Conservation (phyloP, 805 yeast genomes). For the Suhomyces emberorum region DNA sequence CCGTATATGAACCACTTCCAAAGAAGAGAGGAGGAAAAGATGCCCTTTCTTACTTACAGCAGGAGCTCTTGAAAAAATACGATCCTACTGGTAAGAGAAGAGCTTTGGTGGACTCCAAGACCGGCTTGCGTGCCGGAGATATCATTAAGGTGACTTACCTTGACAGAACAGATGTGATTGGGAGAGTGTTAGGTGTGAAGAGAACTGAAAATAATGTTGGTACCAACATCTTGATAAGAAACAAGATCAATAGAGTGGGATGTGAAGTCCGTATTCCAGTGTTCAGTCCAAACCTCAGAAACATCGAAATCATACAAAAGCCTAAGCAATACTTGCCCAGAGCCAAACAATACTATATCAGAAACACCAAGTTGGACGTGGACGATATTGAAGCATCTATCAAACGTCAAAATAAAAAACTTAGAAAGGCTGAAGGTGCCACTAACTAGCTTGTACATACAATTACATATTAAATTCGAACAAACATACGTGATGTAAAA, state of each 20-base stretch:
- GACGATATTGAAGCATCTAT: conserved; percentile 56
- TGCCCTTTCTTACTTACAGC: conserved; percentile 44
- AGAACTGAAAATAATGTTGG: conserved; percentile 59
- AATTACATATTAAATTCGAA: too few species aligned
- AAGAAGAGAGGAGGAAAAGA: conserved; percentile 44
- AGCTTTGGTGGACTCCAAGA: conserved; percentile 45
- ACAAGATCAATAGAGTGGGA: conserved; percentile 77
- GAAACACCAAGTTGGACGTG: conserved; percentile 74
- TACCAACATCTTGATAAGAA: conserved; percentile 76
- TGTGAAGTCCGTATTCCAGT: conserved; percentile 81
- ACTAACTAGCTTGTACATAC: conserved; percentile 5
- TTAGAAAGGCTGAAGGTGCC: conserved; percentile 8
- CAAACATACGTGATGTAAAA: too few species aligned
- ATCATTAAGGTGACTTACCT: conserved; percentile 70
- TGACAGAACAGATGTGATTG: conserved; percentile 67
- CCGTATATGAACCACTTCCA: conserved; percentile 51
- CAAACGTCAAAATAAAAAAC: conserved; percentile 18
- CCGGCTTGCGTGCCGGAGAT: conserved; percentile 74
- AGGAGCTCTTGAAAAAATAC: conserved; percentile 52
- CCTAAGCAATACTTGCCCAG: conserved; percentile 69
- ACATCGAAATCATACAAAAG: conserved; percentile 74
- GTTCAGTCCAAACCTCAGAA: conserved; percentile 72
- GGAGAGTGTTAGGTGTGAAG: conserved; percentile 75
- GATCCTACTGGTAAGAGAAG: conserved; percentile 75
- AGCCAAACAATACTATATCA: conserved; percentile 86